Percentiles rank a stretch among this genome's conserved stretches.
Evolutionary conservation across 768 basidiomycete genomes (phyloP).

Genomic region (Mycena albidolilacea): DNA sequence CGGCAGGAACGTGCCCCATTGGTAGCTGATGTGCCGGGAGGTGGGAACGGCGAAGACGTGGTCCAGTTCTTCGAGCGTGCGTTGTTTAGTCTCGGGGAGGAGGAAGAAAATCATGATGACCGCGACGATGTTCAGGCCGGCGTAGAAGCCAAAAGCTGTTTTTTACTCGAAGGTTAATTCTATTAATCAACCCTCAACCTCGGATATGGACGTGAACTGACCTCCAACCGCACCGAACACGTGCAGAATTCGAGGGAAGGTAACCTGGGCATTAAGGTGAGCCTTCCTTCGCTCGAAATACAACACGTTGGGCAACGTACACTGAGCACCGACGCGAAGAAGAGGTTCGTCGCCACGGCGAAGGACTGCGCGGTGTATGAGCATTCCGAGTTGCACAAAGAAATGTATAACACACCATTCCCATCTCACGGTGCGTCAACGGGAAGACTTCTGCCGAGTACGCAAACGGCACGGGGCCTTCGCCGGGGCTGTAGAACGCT

Average conservation of each 20-base stretch:
- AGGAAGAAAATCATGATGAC: conserved; percentile 71
- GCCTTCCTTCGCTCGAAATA: background rate
- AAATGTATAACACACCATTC: conserved; percentile 50
- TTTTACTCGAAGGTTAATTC: background rate
- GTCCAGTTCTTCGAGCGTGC: conserved; percentile 58
- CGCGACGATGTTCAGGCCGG: conserved; percentile 64
- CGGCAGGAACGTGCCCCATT: conserved; percentile 2
- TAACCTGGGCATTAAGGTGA: conserved; percentile 45
- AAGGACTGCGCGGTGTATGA: conserved; percentile 56
- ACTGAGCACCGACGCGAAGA: conserved; percentile 69
- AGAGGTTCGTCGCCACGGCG: conserved; percentile 67
- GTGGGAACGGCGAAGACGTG: conserved; percentile 1
- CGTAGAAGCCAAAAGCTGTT: conserved; percentile 72
- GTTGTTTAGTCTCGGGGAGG: conserved; percentile 69
- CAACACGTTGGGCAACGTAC: background rate
- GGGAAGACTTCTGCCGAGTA: conserved; percentile 96
- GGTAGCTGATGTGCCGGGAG: background rate
- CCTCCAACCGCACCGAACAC: conserved; percentile 58
- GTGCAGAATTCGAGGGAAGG: conserved; percentile 71
- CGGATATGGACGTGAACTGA: conserved; percentile 18
- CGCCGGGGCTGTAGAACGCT: conserved; percentile 85
- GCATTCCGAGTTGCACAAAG: conserved; percentile 12
- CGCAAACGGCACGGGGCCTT: conserved; percentile 92
- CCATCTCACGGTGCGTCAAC: conserved; percentile 81
- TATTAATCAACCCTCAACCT: conserved; percentile 33